Evolutionary conservation across 345 rosid species (phyloP).

Genomic region (Rhizophora mangle): DNA sequence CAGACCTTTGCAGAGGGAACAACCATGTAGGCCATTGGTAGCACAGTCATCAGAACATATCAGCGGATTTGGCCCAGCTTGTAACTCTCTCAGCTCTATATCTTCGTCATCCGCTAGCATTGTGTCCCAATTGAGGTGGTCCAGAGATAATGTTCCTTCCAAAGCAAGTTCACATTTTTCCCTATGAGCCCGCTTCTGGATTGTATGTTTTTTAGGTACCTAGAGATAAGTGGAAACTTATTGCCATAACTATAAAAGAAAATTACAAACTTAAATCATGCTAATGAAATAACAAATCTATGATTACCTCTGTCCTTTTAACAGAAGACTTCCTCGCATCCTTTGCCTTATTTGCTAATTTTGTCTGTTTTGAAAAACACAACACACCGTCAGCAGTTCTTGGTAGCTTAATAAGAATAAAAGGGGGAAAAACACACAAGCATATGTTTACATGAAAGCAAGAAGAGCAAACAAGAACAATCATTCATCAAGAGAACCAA

Average conservation of each 20-base stretch:
- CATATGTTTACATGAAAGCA: constrained; percentile 1
- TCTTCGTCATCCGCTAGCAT: constrained; percentile 87
- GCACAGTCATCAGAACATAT: constrained; percentile 64
- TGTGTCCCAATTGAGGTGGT: constrained; percentile 37
- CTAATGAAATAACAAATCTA: constrained; percentile 10
- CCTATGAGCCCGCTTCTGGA: constrained; percentile 30
- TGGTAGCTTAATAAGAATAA: no score
- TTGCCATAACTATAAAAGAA: not conserved
- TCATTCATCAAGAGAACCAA: constrained; percentile 8
- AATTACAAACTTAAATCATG: constrained; percentile 14
- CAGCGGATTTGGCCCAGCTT: constrained; percentile 52
- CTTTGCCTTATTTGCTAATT: constrained; percentile 42
- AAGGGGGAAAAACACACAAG: constrained; percentile 5
- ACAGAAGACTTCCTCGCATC: constrained; percentile 50
- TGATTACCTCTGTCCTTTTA: constrained; percentile 55
- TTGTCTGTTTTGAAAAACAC: constrained; percentile 52
- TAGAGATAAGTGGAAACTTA: constrained; percentile 33
- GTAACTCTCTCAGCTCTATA: constrained; percentile 75
- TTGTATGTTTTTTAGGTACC: constrained; percentile 42
- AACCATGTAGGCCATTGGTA: constrained; percentile 44
- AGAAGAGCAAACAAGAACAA: constrained; percentile 1
- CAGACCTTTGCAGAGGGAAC: constrained; percentile 86
- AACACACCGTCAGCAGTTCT: constrained; percentile 16
- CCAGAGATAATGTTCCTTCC: constrained; percentile 40
- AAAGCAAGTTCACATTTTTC: constrained; percentile 71